A percentile compares a stretch with the other conserved stretches of the same genome.
Evolutionary conservation across 2,329 filamentous ascomycete species (phyloP).

Genomic region (Sporothrix variecibatus): DNA sequence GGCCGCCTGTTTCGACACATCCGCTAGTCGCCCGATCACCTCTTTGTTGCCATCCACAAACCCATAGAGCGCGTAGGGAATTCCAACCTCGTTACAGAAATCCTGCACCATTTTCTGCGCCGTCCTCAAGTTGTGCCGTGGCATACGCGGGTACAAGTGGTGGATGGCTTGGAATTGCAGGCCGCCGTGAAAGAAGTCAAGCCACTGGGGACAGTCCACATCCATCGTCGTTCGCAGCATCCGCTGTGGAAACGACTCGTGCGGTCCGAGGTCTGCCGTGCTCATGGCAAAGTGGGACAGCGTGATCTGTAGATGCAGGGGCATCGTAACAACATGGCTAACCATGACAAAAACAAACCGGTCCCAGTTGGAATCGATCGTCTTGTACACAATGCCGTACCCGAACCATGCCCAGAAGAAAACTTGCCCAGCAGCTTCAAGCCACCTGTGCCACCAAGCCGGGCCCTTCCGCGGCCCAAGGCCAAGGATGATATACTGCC

Average conservation of each 20-base stretch:
- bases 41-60: constrained; percentile 82
- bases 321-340: constrained; percentile 78
- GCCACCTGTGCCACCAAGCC: constrained; percentile 79
- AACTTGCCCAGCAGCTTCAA: constrained; percentile 74
- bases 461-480: constrained; percentile 73
- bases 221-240: constrained; percentile 95
- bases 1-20: constrained; percentile 77
- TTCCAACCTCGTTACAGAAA: constrained; percentile 79
- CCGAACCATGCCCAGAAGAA: constrained; percentile 90
- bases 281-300: constrained; percentile 94
- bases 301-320: constrained; percentile 86
- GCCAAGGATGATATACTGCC: constrained; percentile 71
- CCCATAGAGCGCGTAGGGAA: constrained; percentile 83
- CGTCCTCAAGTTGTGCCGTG: constrained; percentile 77
- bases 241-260: constrained; percentile 85
- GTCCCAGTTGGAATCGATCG: constrained; percentile 67
- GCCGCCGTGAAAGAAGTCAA: constrained; percentile 87
- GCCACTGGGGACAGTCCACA: constrained; percentile 82
- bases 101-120: constrained; percentile 75
- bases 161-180: constrained; percentile 89
- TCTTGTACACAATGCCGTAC: constrained; percentile 74
- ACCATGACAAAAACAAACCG: constrained; percentile 75
- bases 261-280: constrained; percentile 78
- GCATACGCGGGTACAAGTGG: constrained; percentile 80
- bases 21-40: constrained; percentile 73